Evolutionary conservation across 306 rosid genomes (phyloP).

Genomic region (Cicer chorassanicum): DNA sequence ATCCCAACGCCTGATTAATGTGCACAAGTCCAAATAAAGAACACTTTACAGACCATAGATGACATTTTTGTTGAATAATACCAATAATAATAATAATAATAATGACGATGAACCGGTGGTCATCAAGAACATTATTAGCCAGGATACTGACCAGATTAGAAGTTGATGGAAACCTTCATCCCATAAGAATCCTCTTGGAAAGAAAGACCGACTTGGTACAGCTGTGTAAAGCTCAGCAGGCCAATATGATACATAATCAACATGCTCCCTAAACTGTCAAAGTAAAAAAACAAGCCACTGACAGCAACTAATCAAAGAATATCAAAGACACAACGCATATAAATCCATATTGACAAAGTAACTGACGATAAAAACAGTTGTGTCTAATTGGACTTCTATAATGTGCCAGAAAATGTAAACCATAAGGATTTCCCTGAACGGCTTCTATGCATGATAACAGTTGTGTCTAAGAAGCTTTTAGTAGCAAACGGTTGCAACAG

Average conservation of each 20-base stretch:
- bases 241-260: slow-evolving; percentile 74
- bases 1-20: slow-evolving; percentile 93
- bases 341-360: slow-evolving; percentile 9
- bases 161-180: slow-evolving; percentile 99
- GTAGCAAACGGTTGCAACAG: not conserved
- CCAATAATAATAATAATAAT: slow-evolving; percentile 17
- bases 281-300: slow-evolving; percentile 48
- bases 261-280: slow-evolving; percentile 64
- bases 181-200: slow-evolving; percentile 99
- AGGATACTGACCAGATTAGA: slow-evolving; percentile 73
- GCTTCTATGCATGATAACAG: not conserved
- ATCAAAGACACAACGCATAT: slow-evolving; percentile 2
- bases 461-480: slow-evolving; percentile 19
- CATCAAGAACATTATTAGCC: slow-evolving; percentile 2
- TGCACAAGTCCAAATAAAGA: slow-evolving; percentile 32
- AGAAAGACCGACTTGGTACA: slow-evolving; percentile 92
- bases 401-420: slow-evolving; percentile 19
- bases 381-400: slow-evolving; percentile 22
- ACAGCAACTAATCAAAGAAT: slow-evolving; percentile 26
- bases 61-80: slow-evolving; percentile 19
- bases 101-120: slow-evolving; percentile 1
- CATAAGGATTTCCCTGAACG: slow-evolving; percentile 5
- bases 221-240: slow-evolving; percentile 96
- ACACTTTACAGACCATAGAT: slow-evolving; percentile 28
- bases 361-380: not conserved